phyloP scores from a whole-genome alignment of 441 rosid species.

The Macaranga tanarius region DNA sequence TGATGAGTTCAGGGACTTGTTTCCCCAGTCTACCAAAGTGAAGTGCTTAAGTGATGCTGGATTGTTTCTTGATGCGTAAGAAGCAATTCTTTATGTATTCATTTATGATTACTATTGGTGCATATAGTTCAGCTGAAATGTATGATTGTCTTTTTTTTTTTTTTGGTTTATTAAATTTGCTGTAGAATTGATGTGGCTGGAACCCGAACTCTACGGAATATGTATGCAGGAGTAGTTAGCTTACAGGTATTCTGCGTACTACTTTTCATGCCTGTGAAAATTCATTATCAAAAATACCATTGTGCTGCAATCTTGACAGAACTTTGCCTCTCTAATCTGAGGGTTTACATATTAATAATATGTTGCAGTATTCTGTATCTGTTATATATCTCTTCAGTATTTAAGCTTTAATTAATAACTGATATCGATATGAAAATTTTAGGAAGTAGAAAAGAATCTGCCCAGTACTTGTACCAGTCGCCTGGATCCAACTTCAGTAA shows the following conservation, averaged over 20 bases:
- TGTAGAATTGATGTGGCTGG: conserved; percentile 78
- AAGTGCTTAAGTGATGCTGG: conserved; percentile 97
- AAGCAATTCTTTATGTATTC: conserved; percentile 5
- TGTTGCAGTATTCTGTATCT: neutral
- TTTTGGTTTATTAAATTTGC: conserved; percentile 14
- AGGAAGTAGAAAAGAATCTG: conserved; percentile 53
- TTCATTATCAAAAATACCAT: too few species aligned
- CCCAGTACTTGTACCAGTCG: conserved; percentile 52
- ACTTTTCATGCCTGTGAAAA: neutral
- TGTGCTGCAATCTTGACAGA: neutral
- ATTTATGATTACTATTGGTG: neutral
- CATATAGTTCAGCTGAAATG: neutral
- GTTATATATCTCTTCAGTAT: neutral
- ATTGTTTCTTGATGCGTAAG: conserved; percentile 82
- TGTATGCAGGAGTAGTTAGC: conserved; percentile 66
- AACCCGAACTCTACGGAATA: conserved; percentile 56
- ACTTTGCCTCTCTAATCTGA: conserved; percentile 1
- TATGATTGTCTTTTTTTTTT: neutral
- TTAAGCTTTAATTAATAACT: neutral
- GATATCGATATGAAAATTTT: conserved; percentile 14
- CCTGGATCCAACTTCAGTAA: conserved; percentile 71
- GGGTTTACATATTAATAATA: neutral
- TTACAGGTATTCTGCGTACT: conserved; percentile 49
- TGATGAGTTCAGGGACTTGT: conserved; percentile 64
- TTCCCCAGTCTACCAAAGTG: conserved; percentile 57